Evolutionary conservation across 1,284 basidiomycete genomes (phyloP).

Genomic region (Pseudozyma flocculosa): DNA sequence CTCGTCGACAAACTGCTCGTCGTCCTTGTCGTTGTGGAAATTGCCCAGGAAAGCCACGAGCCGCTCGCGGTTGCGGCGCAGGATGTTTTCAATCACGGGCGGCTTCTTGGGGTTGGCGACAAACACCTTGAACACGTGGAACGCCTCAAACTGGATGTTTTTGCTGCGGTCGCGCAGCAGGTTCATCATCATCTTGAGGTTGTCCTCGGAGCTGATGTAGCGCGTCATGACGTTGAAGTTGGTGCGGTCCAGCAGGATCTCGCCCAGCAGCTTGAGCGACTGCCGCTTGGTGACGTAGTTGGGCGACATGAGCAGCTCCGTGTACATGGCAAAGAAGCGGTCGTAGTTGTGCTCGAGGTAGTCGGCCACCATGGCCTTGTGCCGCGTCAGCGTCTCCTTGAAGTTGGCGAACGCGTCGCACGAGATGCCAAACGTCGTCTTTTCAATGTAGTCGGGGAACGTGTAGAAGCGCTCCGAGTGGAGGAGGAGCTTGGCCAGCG

Average conservation of each 20-base stretch:
- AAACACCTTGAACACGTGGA: conserved; percentile 99
- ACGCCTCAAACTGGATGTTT: conserved; percentile 99
- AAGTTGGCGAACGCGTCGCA: conserved; percentile 96
- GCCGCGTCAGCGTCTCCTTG: conserved; percentile 75
- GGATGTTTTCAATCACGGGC: conserved; percentile 84
- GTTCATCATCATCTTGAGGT: conserved; percentile 99
- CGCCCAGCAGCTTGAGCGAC: conserved; percentile 94
- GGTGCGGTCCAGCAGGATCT: conserved; percentile 93
- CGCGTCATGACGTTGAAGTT: conserved; percentile 98
- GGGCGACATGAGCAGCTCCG: conserved; percentile 81
- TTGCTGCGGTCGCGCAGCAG: conserved; percentile 92
- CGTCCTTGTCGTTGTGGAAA: conserved; percentile 97
- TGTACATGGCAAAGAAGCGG: conserved; percentile 93
- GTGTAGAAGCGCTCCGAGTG: conserved; percentile 89
- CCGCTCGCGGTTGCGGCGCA: conserved; percentile 90
- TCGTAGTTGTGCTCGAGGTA: conserved; percentile 97
- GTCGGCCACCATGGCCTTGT: conserved; percentile 94
- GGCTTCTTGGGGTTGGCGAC: conserved; percentile 99
- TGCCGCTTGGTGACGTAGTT: conserved; percentile 99
- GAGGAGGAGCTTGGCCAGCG: conserved; percentile 82
- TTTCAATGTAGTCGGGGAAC: conserved; percentile 95
- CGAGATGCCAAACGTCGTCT: conserved; percentile 94
- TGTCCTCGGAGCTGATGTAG: conserved; percentile 82
- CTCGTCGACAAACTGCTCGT: conserved; percentile 58
- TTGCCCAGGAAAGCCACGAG: conserved; percentile 81